These are phyloP conservation scores for Excoecaria cochinchinensis DNA, from an alignment of 345 rosid genomes.

Conservation along the genomic window DNA sequence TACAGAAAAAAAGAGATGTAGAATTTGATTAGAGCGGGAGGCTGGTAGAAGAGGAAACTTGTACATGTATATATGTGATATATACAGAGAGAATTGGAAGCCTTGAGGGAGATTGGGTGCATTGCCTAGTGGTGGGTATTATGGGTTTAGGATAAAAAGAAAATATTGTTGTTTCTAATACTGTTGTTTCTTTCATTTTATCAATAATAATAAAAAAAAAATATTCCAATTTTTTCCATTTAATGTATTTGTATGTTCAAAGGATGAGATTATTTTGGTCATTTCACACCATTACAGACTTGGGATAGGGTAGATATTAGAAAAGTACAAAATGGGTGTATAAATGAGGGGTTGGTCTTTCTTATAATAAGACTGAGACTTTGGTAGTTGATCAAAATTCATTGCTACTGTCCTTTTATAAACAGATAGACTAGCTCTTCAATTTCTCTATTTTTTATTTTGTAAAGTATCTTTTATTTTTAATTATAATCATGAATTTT, in stretches of 20 bases:
- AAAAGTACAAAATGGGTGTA: slow-evolving; percentile 17
- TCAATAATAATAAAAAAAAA: slow-evolving; percentile 40
- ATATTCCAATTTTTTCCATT: slow-evolving; percentile 31
- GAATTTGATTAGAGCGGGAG: slow-evolving; percentile 41
- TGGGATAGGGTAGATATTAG: not conserved
- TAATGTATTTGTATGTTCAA: too few species aligned
- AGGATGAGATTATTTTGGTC: too few species aligned
- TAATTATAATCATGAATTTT: too few species aligned
- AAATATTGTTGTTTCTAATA: slow-evolving; percentile 42
- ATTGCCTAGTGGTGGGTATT: slow-evolving; percentile 40
- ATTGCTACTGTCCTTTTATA: slow-evolving; percentile 17
- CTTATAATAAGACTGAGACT: slow-evolving; percentile 18
- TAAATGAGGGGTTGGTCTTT: slow-evolving; percentile 36
- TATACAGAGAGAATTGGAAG: slow-evolving; percentile 48
- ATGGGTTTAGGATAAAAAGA: slow-evolving; percentile 43
- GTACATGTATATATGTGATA: slow-evolving; percentile 57
- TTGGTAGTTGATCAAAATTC: slow-evolving; percentile 37
- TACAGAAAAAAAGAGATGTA: slow-evolving; percentile 32
- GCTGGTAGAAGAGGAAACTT: slow-evolving; percentile 41
- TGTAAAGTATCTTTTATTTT: too few species aligned
- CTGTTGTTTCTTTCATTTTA: slow-evolving; percentile 43
- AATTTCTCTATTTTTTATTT: too few species aligned
- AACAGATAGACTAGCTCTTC: slow-evolving; percentile 9
- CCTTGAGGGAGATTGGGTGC: slow-evolving; percentile 42
- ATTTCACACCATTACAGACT: slow-evolving; percentile 2